Evolutionary conservation across 2,329 filamentous ascomycete species (phyloP).

Genomic region (Phyllosticta citribraziliensis): DNA sequence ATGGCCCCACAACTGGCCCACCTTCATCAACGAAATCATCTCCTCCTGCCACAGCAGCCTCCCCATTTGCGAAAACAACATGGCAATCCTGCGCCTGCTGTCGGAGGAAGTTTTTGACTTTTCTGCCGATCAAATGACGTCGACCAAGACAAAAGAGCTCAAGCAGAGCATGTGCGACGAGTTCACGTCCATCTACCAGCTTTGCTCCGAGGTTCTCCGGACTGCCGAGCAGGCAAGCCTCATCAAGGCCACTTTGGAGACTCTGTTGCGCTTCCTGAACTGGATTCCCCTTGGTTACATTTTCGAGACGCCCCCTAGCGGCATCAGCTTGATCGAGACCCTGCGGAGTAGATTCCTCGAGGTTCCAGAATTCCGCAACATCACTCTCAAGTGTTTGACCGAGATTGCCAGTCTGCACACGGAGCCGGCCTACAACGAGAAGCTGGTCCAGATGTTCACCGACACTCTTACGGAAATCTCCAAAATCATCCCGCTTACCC

Average conservation of each 20-base stretch:
- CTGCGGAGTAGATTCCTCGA: slow-evolving; percentile 86
- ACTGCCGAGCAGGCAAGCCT: slow-evolving; percentile 81
- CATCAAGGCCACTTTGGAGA: slow-evolving; percentile 94
- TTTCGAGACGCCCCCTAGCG: slow-evolving; percentile 71
- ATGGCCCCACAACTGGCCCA: slow-evolving; percentile 99
- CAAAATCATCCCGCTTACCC: slow-evolving; percentile 79
- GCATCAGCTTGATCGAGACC: slow-evolving; percentile 70
- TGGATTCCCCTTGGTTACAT: slow-evolving; percentile 99
- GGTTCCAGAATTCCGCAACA: slow-evolving; percentile 88
- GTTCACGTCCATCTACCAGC: slow-evolving; percentile 95
- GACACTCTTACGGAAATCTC: slow-evolving; percentile 89
- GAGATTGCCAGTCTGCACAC: slow-evolving; percentile 94
- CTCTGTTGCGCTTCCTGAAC: slow-evolving; percentile 90
- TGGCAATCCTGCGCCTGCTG: slow-evolving; percentile 89
- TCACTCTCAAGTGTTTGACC: slow-evolving; percentile 91
- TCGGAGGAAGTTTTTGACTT: slow-evolving; percentile 99
- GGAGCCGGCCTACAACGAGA: slow-evolving; percentile 80
- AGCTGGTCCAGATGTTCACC: slow-evolving; percentile 96
- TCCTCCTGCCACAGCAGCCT: slow-evolving; percentile 90
- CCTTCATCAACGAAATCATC: slow-evolving; percentile 99
- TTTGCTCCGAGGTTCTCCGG: slow-evolving; percentile 90
- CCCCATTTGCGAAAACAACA: slow-evolving; percentile 99
- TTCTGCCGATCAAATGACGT: slow-evolving; percentile 99
- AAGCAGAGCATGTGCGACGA: slow-evolving; percentile 99
- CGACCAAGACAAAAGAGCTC: slow-evolving; percentile 85